These are phyloP conservation scores for Dryas drummondii DNA, from an alignment of 306 rosid species.

Conservation along the genomic window DNA sequence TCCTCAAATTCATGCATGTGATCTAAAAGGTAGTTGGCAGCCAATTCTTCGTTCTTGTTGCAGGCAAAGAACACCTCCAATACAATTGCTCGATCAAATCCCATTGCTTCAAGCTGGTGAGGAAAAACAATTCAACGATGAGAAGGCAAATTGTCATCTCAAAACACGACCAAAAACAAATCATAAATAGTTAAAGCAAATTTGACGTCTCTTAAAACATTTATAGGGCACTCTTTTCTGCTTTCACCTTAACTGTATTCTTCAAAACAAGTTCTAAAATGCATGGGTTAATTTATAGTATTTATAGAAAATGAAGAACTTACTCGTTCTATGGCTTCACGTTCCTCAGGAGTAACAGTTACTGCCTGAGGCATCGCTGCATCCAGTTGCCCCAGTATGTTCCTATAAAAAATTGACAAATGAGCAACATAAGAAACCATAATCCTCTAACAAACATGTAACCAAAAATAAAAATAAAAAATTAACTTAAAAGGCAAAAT, in stretches of 20 bases:
- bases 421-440: constrained; percentile 15
- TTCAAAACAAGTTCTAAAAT: not conserved
- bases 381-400: constrained; percentile 61
- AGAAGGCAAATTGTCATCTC: not conserved
- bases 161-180: not conserved
- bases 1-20: constrained; percentile 88
- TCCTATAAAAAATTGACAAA: constrained; percentile 44
- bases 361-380: constrained; percentile 64
- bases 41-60: constrained; percentile 90
- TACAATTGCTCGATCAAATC: constrained; percentile 74
- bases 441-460: not conserved
- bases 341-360: constrained; percentile 90
- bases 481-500: constrained; percentile 8
- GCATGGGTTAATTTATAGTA: not conserved
- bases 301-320: constrained; percentile 26
- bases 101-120: constrained; percentile 88
- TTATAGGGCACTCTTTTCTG: not conserved
- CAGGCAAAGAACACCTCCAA: constrained; percentile 89
- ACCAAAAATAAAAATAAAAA: not conserved
- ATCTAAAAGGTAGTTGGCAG: constrained; percentile 92
- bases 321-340: constrained; percentile 89
- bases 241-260: not conserved
- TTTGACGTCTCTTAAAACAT: not conserved
- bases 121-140: not conserved
- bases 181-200: not conserved